Evolutionary conservation across 768 basidiomycete genomes (phyloP).

Genomic region (Mycena indigotica): DNA sequence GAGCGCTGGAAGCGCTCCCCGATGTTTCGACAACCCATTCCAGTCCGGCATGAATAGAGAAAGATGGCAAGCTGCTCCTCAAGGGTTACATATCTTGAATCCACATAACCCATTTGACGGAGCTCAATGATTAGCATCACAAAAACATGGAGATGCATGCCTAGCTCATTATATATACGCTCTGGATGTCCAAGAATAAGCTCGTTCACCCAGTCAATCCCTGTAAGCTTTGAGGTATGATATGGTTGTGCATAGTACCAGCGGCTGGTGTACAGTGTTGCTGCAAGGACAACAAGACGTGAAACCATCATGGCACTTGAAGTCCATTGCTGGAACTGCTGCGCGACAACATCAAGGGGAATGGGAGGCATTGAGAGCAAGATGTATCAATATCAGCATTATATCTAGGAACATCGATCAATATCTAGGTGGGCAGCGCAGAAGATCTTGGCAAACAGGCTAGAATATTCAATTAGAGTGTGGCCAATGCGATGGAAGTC

Average conservation of each 20-base stretch:
- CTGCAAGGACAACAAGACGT: slow-evolving; percentile 1
- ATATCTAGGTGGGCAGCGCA: neutral
- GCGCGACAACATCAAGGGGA: neutral
- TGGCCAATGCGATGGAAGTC: too few relatives aligned
- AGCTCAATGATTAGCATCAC: slow-evolving; percentile 10
- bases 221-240: slow-evolving; percentile 24
- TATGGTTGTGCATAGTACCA: slow-evolving; percentile 16
- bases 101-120: neutral
- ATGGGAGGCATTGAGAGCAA: neutral
- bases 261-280: slow-evolving; percentile 2
- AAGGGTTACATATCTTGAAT: slow-evolving; percentile 12
- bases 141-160: slow-evolving; percentile 23
- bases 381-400: neutral
- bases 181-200: slow-evolving; percentile 22
- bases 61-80: slow-evolving; percentile 23
- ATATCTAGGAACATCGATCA: neutral
- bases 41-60: slow-evolving; percentile 20
- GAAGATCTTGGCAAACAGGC: too few relatives aligned
- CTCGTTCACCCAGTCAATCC: slow-evolving; percentile 24
- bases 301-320: slow-evolving; percentile 22
- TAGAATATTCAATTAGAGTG: too few relatives aligned
- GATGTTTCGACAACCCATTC: slow-evolving; percentile 18
- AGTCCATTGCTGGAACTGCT: neutral
- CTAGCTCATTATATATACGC: slow-evolving; percentile 19
- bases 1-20: slow-evolving; percentile 28